Evolutionary conservation across 2,329 filamentous ascomycete genomes (phyloP), one percentile per base, ranked within the genome.

Genomic region (Aspergillus niger): DNA sequence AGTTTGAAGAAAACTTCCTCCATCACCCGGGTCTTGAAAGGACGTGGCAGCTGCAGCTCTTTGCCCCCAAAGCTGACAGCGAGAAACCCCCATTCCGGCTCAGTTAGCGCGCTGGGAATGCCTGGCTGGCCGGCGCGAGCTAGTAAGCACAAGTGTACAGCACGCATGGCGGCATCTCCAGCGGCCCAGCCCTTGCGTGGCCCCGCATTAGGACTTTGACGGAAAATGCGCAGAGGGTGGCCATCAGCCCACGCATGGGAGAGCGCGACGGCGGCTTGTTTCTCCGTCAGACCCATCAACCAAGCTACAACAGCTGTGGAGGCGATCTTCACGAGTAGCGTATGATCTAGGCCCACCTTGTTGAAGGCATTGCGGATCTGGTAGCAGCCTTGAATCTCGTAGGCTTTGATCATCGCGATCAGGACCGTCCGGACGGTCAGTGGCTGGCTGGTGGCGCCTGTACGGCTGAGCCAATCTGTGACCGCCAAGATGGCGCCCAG

Each of bases 341-440:
- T 69, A 61, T 80, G 77, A 59, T 81, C 79, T 1, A 80, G 65
- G 1, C 79, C 79, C 20, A 69, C 59, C 2, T 59, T 53, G 60
- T 80, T 79, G 63, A 79, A 79, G 5, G 75, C 63, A 43, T 79
- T 79, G 1, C 57, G 28, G n/a, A 72, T 63, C 41, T 77, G 76
- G 43, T 77, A 72, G 56, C 64, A 67, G 20, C 78, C 78, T 57
- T 80, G 78, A 56, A 80, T 76, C 62, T 80, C 78, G 58, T 79
- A 79, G 2, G 77, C 73, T 60, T 79, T 80, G 60, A 79, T 75
- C 43, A 76, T 39, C 3, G 73, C 74, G 4, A 58, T 60, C 8
- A 78, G 64, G 2, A 79, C 52, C 2, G 67, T 71, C 5, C 66
- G 59, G 49, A 79, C 69, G 2, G 73, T 79, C 39, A 77, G 52